Percentiles rank a stretch among this genome's conserved stretches.
phyloP scores from a whole-genome alignment of 2,329 filamentous ascomycete genomes.

The Penicillium vulpinum region DNA sequence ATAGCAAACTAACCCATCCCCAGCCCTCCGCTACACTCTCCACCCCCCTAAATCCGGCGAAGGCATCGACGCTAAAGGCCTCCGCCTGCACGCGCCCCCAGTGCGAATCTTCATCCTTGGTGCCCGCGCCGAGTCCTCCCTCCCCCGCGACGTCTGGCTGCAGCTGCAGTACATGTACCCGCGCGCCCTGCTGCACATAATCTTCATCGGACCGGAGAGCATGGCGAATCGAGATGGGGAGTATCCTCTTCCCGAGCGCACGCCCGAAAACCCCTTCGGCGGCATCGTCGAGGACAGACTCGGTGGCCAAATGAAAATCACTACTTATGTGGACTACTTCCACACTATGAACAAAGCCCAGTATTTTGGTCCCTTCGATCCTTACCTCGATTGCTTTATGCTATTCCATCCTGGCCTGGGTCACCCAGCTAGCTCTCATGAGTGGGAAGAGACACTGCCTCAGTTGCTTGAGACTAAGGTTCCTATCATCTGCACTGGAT shows the following conservation, averaged over 20 bases:
- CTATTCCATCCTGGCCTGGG: slow-evolving; percentile 96
- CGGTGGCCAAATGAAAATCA: slow-evolving; percentile 89
- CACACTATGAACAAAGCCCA: slow-evolving; percentile 91
- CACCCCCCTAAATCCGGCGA: slow-evolving; percentile 82
- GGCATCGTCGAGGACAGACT: slow-evolving; percentile 91
- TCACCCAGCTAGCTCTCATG: slow-evolving; percentile 87
- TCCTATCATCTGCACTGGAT: slow-evolving; percentile 90
- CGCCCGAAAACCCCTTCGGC: slow-evolving; percentile 83
- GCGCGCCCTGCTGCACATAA: slow-evolving; percentile 81
- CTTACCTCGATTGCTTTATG: slow-evolving; percentile 97
- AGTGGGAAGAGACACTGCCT: slow-evolving; percentile 90
- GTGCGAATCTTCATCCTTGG: slow-evolving; percentile 91
- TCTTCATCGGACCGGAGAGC: slow-evolving; percentile 94
- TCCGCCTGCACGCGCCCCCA: slow-evolving; percentile 80
- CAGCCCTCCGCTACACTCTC: slow-evolving; percentile 87
- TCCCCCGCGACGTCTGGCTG: slow-evolving; percentile 90
- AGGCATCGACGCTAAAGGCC: slow-evolving; percentile 70
- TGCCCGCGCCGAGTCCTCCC: slow-evolving; percentile 93
- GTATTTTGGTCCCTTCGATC: slow-evolving; percentile 90
- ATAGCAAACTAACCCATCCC: not conserved
- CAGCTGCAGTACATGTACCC: slow-evolving; percentile 95
- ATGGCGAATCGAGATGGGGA: slow-evolving; percentile 94
- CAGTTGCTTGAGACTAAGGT: slow-evolving; percentile 92
- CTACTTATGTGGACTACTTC: slow-evolving; percentile 97
- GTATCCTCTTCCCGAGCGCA: slow-evolving; percentile 85